Conservation (phyloP, 2,329 filamentous ascomycete genomes). For the Incumbomyces lentus region DNA sequence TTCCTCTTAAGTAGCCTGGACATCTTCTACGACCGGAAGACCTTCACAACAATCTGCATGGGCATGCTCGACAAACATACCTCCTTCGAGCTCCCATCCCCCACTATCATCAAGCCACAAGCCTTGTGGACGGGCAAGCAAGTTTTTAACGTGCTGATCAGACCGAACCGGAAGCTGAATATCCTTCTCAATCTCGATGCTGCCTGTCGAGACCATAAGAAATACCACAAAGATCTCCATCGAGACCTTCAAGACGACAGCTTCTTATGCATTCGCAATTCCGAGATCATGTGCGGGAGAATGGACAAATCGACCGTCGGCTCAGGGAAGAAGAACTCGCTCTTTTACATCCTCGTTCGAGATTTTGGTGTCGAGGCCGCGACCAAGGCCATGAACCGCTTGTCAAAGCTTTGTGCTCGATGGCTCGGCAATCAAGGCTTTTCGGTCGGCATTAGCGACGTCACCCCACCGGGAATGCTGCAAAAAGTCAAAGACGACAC, state of each 20-base stretch:
- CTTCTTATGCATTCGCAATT: constrained; percentile 89
- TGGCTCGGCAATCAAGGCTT: constrained; percentile 86
- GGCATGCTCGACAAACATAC: constrained; percentile 82
- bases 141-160: constrained; percentile 83
- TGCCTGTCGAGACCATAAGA: constrained; percentile 67
- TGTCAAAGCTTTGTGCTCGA: constrained; percentile 81
- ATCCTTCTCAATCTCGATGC: constrained; percentile 89
- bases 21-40: constrained; percentile 77
- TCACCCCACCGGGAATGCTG: constrained; percentile 68
- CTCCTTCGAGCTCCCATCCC: constrained; percentile 73
- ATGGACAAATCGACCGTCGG: constrained; percentile 99
- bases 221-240: constrained; percentile 59
- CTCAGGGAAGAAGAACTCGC: constrained; percentile 90
- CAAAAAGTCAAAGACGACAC: constrained; percentile 63
- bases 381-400: constrained; percentile 82
- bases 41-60: constrained; percentile 80
- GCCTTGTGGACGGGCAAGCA: constrained; percentile 95
- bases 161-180: constrained; percentile 71
- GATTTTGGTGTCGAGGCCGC: constrained; percentile 88
- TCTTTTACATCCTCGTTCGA: constrained; percentile 92
- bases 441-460: constrained; percentile 90
- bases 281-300: constrained; percentile 89
- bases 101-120: constrained; percentile 74
- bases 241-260: constrained; percentile 57
- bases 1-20: constrained; percentile 89